Evolutionary conservation across 2,329 filamentous ascomycete species (phyloP).

Genomic region (Basipetospora chlamydospora): DNA sequence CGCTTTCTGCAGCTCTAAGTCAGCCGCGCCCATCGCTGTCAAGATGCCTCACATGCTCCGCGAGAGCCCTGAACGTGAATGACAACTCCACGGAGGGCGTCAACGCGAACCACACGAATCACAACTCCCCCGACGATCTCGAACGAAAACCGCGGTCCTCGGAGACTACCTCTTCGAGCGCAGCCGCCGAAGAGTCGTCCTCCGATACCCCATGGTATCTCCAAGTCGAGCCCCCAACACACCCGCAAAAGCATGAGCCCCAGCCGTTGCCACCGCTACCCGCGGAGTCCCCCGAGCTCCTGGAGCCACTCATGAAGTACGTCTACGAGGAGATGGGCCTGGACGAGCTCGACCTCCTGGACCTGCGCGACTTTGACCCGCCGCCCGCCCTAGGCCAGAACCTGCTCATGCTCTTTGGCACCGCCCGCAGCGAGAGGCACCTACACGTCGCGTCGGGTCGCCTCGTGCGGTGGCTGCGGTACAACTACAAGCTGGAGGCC

Average conservation of each 20-base stretch:
- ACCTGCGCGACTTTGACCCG: slow-evolving; percentile 72
- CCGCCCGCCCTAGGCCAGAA: slow-evolving; percentile 78
- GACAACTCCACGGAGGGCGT: too few relatives aligned
- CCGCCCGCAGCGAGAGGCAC: slow-evolving; percentile 83
- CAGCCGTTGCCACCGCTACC: slow-evolving; percentile 43
- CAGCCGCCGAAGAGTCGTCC: neutral
- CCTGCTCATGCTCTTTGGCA: slow-evolving; percentile 84
- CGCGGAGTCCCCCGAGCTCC: slow-evolving; percentile 51
- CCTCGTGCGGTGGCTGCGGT: slow-evolving; percentile 74
- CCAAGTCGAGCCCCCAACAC: slow-evolving; percentile 48
- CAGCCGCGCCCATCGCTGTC: neutral
- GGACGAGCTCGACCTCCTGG: slow-evolving; percentile 65
- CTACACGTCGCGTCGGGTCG: slow-evolving; percentile 81
- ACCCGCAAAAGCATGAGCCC: slow-evolving; percentile 31
- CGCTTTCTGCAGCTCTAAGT: neutral
- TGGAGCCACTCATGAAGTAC: slow-evolving; percentile 60
- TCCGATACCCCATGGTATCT: slow-evolving; percentile 58
- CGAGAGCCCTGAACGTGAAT: too few relatives aligned
- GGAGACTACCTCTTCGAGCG: neutral
- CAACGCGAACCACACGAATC: neutral
- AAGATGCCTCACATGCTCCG: slow-evolving; percentile 2
- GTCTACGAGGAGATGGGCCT: slow-evolving; percentile 75
- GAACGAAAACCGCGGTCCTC: neutral
- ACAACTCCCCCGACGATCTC: neutral
- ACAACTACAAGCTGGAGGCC: slow-evolving; percentile 55